Evolutionary conservation across 2,329 filamentous ascomycete genomes (phyloP), one percentile per base, ranked within the genome.

Genomic region (Celoporthe dispersa): DNA sequence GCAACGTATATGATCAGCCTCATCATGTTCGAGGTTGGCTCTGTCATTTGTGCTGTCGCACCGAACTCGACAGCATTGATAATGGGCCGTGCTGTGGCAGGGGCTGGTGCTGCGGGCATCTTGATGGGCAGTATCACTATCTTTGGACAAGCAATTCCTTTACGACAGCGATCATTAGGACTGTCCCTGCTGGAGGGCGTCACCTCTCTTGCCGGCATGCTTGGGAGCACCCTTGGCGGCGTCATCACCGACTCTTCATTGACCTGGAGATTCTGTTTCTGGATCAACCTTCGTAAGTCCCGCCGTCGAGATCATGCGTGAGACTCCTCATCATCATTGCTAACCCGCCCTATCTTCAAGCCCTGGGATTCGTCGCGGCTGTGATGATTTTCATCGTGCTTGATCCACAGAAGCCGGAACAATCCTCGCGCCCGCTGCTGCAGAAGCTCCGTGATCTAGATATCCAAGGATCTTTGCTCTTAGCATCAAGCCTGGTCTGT

Each of bases 191-290:
- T 69, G 19, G 65, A 64, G 3, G 66, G 60, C 8, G 61, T 69
- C 35, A 66, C 61, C 19, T 66, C 66, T 19, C 64, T 67, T 25
- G 68, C 68, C n/a, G 65, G 63, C n/a, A 69, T 69, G 66, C 57
- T 67, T 11, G 68, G 68, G 6, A 64, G 63, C 25, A 66, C 66
- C 14, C 35, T 69, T 9, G 68, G 68, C 7, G 68, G 68, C 1
- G 57, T 62, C 19, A 66, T 69, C 35, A 69, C 64, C 2, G 68
- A 69, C 19, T 66, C 63, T 44, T 67, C 64, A 9, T 57, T 69
- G 63, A 69, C 68, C 2, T 69, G 68, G 68, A 51, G 68, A 22
- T 69, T 69, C 16, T 69, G 68, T 25, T 69, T 69, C n/a, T 70
- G 68, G 68, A 69, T 67, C 28, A 69, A 69, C 59, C 64, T 69